Conservation (phyloP, 345 rosid genomes). For the Carallia pectinifolia region DNA sequence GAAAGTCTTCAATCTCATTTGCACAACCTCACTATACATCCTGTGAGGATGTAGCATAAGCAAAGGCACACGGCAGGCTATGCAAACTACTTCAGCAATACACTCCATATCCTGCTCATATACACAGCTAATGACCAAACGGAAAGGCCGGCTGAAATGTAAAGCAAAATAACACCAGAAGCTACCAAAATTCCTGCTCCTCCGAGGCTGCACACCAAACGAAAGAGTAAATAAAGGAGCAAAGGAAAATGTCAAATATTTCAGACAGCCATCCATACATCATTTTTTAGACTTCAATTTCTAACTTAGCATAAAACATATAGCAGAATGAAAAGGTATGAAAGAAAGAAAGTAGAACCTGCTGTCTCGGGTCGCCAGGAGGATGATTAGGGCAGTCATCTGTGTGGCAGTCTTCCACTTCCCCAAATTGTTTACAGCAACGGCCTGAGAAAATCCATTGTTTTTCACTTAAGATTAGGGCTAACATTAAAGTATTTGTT, state of each 20-base stretch:
- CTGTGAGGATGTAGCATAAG: background rate
- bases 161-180: constrained; percentile 76
- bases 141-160: constrained; percentile 90
- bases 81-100: constrained; percentile 56
- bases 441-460: constrained; percentile 54
- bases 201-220: constrained; percentile 48
- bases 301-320: background rate
- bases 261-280: background rate
- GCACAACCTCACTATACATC: background rate
- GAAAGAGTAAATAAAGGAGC: background rate
- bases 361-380: constrained; percentile 80
- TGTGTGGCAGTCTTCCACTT: constrained; percentile 99
- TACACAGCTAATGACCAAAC: constrained; percentile 87
- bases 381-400: constrained; percentile 88
- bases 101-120: constrained; percentile 77
- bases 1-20: background rate
- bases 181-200: constrained; percentile 48
- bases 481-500: constrained; percentile 1
- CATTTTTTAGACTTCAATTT: background rate
- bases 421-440: constrained; percentile 94
- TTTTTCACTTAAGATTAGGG: background rate
- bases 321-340: background rate
- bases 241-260: constrained; percentile 5
- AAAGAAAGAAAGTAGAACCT: constrained; percentile 36
- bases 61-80: constrained; percentile 8